phyloP scores from a whole-genome alignment of 2,329 filamentous ascomycete genomes.

The Fusarium oxysporum region DNA sequence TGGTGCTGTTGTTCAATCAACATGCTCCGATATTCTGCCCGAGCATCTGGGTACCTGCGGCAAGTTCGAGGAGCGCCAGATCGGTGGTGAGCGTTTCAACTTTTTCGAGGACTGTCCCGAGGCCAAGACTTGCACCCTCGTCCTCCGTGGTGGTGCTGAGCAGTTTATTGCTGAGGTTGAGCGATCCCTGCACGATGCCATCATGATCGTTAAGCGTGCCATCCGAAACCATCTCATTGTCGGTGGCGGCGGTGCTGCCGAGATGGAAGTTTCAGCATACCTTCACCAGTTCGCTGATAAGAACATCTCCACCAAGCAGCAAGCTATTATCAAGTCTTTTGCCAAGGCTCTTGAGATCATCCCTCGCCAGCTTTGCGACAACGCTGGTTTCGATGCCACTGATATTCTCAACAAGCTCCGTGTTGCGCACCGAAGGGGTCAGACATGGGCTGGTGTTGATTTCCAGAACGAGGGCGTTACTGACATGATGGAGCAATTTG shows the following conservation, averaged over 20 bases:
- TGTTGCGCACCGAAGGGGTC: conserved; percentile 94
- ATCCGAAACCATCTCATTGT: conserved; percentile 96
- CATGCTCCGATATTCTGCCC: conserved; percentile 91
- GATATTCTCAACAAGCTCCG: conserved; percentile 97
- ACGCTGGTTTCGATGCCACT: conserved; percentile 97
- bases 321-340: conserved; percentile 97
- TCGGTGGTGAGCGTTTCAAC: conserved; percentile 97
- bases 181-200: conserved; percentile 96
- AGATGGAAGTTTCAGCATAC: conserved; percentile 97
- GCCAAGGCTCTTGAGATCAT: conserved; percentile 98
- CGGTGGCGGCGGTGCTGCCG: conserved; percentile 90
- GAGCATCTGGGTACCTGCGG: conserved; percentile 94
- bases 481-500: conserved; percentile 95
- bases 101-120: conserved; percentile 96
- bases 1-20: conserved; percentile 91
- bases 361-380: conserved; percentile 96
- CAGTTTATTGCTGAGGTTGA: conserved; percentile 99
- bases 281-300: conserved; percentile 93
- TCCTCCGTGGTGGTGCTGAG: conserved; percentile 95
- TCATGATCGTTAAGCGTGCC: conserved; percentile 99
- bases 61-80: conserved; percentile 93
- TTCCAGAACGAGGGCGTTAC: conserved; percentile 91
- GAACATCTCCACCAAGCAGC: conserved; percentile 94
- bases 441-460: conserved; percentile 95
- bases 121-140: conserved; percentile 95